Evolutionary conservation across 306 rosid genomes (phyloP).

Genomic region (Lithocarpus polystachyus): DNA sequence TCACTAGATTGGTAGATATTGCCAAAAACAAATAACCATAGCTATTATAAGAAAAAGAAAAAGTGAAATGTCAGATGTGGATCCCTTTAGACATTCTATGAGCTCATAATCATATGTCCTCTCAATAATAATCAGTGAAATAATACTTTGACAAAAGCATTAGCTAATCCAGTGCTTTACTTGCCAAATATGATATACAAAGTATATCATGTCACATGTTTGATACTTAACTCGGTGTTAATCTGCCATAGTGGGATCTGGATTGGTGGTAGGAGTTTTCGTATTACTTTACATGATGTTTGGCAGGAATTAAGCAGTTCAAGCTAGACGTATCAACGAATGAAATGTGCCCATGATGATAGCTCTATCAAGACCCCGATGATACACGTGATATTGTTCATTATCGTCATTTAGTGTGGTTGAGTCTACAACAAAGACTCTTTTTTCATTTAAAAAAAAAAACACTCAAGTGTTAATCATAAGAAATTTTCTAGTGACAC

Average conservation of each 20-base stretch:
- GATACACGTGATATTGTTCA: too few relatives aligned
- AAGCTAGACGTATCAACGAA: too few relatives aligned
- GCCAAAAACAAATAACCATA: not conserved
- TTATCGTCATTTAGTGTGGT: too few relatives aligned
- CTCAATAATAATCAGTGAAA: too few relatives aligned
- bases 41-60: not conserved
- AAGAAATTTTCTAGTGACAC: not conserved
- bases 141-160: too few relatives aligned
- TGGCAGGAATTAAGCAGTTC: rapidly evolving
- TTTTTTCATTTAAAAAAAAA: too few relatives aligned
- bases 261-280: too few relatives aligned
- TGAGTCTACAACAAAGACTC: too few relatives aligned
- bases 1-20: not conserved
- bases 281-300: too few relatives aligned
- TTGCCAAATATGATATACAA: not conserved
- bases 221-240: not conserved
- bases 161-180: too few relatives aligned
- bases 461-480: not conserved
- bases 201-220: not conserved
- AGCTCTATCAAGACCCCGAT: rapidly evolving
- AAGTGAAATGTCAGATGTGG: not conserved
- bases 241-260: rapidly evolving
- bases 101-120: not conserved
- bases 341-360: too few relatives aligned
- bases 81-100: not conserved